These are phyloP conservation scores for Suillus spraguei DNA, from an alignment of 768 basidiomycete species.

Conservation along the genomic window DNA sequence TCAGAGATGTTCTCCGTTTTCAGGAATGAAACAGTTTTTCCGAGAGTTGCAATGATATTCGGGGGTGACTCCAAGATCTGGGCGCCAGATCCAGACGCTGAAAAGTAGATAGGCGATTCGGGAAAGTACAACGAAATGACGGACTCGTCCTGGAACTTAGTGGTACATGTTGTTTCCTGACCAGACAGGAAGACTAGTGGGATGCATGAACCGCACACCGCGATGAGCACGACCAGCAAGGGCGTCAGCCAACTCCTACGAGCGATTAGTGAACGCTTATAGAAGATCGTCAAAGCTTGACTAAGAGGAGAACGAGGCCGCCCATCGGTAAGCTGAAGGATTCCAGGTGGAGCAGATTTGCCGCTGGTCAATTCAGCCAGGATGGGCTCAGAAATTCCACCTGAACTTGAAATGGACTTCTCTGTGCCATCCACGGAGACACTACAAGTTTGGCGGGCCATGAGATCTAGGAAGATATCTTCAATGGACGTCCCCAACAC, in stretches of 20 bases:
- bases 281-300: slow-evolving; percentile 74
- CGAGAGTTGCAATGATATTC: slow-evolving; percentile 48
- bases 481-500: slow-evolving; percentile 77
- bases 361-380: slow-evolving; percentile 11
- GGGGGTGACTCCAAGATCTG: slow-evolving; percentile 57
- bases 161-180: slow-evolving; percentile 53
- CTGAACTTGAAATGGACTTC: slow-evolving; percentile 20
- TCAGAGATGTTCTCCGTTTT: slow-evolving; percentile 46
- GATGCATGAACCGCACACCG: slow-evolving; percentile 64
- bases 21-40: slow-evolving; percentile 39
- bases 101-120: slow-evolving; percentile 39
- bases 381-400: not conserved
- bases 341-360: slow-evolving; percentile 11
- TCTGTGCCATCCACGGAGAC: slow-evolving; percentile 29
- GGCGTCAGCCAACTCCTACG: slow-evolving; percentile 72
- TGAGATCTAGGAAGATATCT: slow-evolving; percentile 77
- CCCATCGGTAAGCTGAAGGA: slow-evolving; percentile 52
- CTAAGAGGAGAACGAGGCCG: slow-evolving; percentile 54
- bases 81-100: slow-evolving; percentile 35
- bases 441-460: slow-evolving; percentile 42
- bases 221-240: slow-evolving; percentile 52
- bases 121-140: slow-evolving; percentile 59
- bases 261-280: slow-evolving; percentile 66
- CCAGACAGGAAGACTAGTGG: slow-evolving; percentile 65
- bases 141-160: slow-evolving; percentile 38